A percentile compares a stretch with the other conserved stretches of the same genome.
Conservation (phyloP, 140 eudicot genomes). For the Flaveria floridana region DNA sequence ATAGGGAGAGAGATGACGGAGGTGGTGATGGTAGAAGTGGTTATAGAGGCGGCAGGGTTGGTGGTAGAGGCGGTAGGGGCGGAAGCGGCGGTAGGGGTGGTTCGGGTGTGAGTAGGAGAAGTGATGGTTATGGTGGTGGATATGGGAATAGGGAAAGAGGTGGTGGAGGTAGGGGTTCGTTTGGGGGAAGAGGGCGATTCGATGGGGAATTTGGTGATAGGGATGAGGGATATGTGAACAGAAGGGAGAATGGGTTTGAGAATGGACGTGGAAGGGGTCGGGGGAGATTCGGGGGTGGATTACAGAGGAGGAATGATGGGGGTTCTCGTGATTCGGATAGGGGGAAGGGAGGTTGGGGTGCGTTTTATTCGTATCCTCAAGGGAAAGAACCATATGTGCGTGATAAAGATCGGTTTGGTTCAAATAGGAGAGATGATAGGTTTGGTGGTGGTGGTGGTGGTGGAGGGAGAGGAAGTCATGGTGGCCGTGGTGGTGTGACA, state of each 20-base stretch:
- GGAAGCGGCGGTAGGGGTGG: constrained; percentile 30
- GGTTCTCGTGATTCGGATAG: constrained; percentile 31
- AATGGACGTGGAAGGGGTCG: constrained; percentile 26
- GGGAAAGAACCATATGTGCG: constrained; percentile 36
- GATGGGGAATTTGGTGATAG: constrained; percentile 40
- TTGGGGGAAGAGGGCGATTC: constrained; percentile 41
- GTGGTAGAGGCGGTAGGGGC: constrained; percentile 30
- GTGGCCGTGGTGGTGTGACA: constrained; percentile 38
- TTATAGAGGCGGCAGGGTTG: constrained; percentile 32
- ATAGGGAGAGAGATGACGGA: constrained; percentile 39
- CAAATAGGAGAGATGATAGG: constrained; percentile 39
- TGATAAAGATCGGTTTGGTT: constrained; percentile 32
- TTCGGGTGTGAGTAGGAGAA: constrained; percentile 26
- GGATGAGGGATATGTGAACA: constrained; percentile 29
- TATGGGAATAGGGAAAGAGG: constrained; percentile 28
- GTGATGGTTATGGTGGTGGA: constrained; percentile 26
- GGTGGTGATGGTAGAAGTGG: constrained; percentile 29
- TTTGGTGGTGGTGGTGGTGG: constrained; percentile 28
- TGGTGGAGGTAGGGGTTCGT: constrained; percentile 26
- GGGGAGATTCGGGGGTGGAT: constrained; percentile 32
- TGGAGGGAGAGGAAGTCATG: constrained; percentile 26
- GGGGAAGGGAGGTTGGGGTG: constrained; percentile 44
- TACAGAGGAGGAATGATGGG: constrained; percentile 37
- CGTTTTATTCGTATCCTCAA: constrained; percentile 35
- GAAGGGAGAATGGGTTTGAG: constrained; percentile 30